These are phyloP conservation scores for Diatrype stigma DNA, from an alignment of 2,329 filamentous ascomycete species.

Conservation along the genomic window DNA sequence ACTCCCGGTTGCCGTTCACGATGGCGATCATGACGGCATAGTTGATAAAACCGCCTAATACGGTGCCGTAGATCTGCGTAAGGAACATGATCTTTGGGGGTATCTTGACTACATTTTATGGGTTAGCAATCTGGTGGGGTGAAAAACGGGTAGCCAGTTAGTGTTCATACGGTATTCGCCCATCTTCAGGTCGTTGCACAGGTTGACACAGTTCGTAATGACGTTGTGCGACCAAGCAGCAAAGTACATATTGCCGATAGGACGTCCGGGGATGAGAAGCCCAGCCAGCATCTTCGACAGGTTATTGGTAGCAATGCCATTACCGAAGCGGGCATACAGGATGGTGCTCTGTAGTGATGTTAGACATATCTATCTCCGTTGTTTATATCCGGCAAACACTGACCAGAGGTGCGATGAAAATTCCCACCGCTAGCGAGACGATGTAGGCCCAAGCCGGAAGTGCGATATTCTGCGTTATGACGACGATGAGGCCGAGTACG, in stretches of 20 bases:
- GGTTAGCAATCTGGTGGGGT: conserved; percentile 12
- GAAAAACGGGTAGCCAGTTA: background rate
- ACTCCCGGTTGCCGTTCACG: conserved; percentile 42
- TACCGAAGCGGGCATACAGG: conserved; percentile 49
- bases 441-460: conserved; percentile 45
- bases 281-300: conserved; percentile 55
- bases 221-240: conserved; percentile 56
- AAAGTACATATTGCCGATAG: conserved; percentile 56
- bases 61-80: conserved; percentile 52
- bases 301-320: conserved; percentile 56
- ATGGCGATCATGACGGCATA: conserved; percentile 54
- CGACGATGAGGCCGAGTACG: conserved; percentile 42
- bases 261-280: conserved; percentile 44
- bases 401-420: conserved; percentile 47
- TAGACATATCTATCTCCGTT: conserved; percentile 5
- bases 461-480: conserved; percentile 41
- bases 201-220: conserved; percentile 44
- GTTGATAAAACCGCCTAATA: conserved; percentile 50
- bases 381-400: conserved; percentile 14
- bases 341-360: conserved; percentile 39
- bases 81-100: conserved; percentile 51
- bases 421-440: conserved; percentile 39
- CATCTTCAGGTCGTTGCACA: conserved; percentile 53
- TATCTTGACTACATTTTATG: conserved; percentile 43
- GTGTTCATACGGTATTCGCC: conserved; percentile 51